Conservation (phyloP, 2,329 filamentous ascomycete genomes). For the Alternaria arborescens region DNA sequence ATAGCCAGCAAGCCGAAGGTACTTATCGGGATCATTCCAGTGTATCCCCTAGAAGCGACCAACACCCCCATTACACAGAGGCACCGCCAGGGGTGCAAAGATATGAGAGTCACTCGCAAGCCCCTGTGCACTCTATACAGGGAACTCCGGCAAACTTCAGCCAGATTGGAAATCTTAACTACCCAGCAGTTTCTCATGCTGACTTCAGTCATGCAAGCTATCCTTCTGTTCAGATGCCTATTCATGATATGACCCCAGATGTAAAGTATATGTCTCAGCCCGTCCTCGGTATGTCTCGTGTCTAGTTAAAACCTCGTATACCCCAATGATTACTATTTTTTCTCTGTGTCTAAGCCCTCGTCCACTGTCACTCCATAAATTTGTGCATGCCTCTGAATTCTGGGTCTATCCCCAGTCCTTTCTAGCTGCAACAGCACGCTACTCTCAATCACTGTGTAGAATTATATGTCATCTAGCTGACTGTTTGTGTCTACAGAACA, state of each 20-base stretch:
- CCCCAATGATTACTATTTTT: conserved; percentile 44
- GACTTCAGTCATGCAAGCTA: conserved; percentile 42
- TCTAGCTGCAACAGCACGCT: not conserved
- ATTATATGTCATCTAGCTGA: conserved; percentile 27
- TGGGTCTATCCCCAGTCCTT: conserved; percentile 1
- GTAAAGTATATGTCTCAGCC: conserved; percentile 51
- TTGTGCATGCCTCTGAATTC: conserved; percentile 18
- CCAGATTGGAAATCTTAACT: conserved; percentile 32
- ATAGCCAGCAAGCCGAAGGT: conserved; percentile 33
- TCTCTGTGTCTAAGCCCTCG: conserved; percentile 23
- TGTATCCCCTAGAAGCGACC: conserved; percentile 33
- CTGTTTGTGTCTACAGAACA: conserved; percentile 34
- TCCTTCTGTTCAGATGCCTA: conserved; percentile 46
- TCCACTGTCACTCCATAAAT: conserved; percentile 8
- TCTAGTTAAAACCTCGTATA: conserved; percentile 48
- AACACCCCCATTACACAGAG: conserved; percentile 34
- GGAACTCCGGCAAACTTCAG: conserved; percentile 30
- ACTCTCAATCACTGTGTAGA: not conserved
- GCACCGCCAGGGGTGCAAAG: conserved; percentile 30
- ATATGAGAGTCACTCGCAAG: conserved; percentile 38
- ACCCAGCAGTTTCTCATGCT: conserved; percentile 36
- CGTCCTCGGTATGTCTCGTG: conserved; percentile 53
- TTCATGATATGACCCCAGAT: conserved; percentile 46
- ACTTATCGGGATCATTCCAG: conserved; percentile 34
- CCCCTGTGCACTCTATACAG: conserved; percentile 26